Evolutionary conservation across 2,329 filamentous ascomycete genomes (phyloP), one percentile per base, ranked within the genome.

Genomic region (Blastomyces gilchristii): DNA sequence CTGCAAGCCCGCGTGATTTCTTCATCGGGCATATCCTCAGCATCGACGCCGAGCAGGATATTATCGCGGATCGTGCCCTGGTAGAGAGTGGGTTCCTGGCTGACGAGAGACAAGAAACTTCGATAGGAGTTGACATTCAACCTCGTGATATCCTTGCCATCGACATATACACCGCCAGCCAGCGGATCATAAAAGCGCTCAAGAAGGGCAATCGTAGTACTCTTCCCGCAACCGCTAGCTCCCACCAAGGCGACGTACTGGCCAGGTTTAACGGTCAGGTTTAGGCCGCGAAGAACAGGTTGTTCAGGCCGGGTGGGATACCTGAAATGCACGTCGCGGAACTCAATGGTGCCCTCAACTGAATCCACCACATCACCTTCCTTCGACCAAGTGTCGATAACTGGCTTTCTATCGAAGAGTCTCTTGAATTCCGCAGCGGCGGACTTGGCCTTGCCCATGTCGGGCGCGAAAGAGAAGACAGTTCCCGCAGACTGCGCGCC

Each of bases 151-250:
- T 96, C 90, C 66, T 87, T 85, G 63, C 87, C 90, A 70, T 97
- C 93, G 22, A 97, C 81, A 64, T 85, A 90, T 43, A 99, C 82
- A 16, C 86, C 86, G 14, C 94, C 94, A 0, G 85, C 82, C 0
- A 94, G 81, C 0, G 92, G 90, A 69, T 97, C 91, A 72, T 97
- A 97, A 79, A 97, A 97, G 43, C 94, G 88, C 74, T 97, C 93
- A 41, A 97, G 80, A 3, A 97, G 82, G 3, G 90, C 89, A 72
- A 97, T 96, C 0, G 92, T 95, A 0, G 94, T 97, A 59, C 87
- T 91, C 79, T 99, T 97, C 63, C 94, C 94, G 71, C 92, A 96
- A 2, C 94, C 93, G 56, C 89, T 94, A 0, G 93, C 88, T n/a
- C 94, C 94, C 9, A 97, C 94, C 2, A 97, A 83, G 0, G 93